Conservation (phyloP, 2,329 filamentous ascomycete species). For the Aspergillus unguis region DNA sequence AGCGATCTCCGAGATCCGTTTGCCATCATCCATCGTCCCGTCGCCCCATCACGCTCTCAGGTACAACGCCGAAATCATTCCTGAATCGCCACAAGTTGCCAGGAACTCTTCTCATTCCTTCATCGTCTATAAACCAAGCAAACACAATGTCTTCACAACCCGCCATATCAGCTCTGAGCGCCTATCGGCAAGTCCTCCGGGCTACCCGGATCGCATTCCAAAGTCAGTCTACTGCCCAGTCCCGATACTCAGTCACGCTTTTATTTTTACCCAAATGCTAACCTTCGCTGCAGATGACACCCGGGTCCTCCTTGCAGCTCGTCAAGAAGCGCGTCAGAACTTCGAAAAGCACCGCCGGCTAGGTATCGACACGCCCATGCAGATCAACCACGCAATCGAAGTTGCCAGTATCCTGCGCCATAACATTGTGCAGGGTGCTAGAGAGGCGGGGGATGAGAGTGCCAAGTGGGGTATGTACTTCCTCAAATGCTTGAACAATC, state of each 20-base stretch:
- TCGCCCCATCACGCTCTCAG: too few relatives aligned
- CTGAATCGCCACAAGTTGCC: background rate
- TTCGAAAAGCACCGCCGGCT: constrained; percentile 68
- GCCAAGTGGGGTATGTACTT: constrained; percentile 35
- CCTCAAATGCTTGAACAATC: background rate
- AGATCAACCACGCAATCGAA: constrained; percentile 75
- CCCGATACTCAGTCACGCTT: too few relatives aligned
- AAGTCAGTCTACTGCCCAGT: constrained; percentile 49
- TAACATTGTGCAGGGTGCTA: constrained; percentile 82
- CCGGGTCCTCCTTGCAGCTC: constrained; percentile 66
- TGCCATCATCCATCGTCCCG: too few relatives aligned
- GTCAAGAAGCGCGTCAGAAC: constrained; percentile 65
- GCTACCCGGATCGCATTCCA: constrained; percentile 79
- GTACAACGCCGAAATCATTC: background rate
- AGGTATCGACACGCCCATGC: constrained; percentile 57
- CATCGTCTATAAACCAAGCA: background rate
- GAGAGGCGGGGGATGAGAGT: constrained; percentile 32
- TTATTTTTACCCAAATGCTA: too few relatives aligned
- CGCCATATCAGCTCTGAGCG: constrained; percentile 60
- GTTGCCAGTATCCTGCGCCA: constrained; percentile 74
- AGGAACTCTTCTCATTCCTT: background rate
- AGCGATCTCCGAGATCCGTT: too few relatives aligned
- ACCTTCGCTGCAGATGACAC: constrained; percentile 56
- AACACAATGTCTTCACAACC: constrained; percentile 34
- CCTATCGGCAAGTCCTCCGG: constrained; percentile 78